Conservation (phyloP, 163 green algal genomes). For the Scenedesmus sp. region DNA sequence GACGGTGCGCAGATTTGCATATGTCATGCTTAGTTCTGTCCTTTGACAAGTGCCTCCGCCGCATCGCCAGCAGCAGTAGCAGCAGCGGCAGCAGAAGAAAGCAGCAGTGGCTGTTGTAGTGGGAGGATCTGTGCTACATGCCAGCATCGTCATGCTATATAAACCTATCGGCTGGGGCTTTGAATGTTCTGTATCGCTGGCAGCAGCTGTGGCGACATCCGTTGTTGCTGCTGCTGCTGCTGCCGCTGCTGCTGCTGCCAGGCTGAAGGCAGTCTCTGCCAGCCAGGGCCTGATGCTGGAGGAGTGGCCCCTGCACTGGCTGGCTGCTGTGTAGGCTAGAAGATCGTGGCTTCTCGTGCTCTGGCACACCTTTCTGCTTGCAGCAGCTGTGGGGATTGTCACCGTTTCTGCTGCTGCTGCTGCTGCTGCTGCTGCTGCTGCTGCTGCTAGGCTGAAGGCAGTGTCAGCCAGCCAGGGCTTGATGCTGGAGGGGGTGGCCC, state of each 20-base stretch:
- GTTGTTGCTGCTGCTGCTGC: background rate
- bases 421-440: background rate
- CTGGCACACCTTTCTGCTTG: background rate
- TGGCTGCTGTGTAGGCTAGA: background rate
- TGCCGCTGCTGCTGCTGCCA: background rate
- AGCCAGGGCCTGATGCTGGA: slow-evolving; percentile 93
- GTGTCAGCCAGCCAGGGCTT: slow-evolving; percentile 85
- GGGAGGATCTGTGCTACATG: no score
- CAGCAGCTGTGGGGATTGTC: background rate
- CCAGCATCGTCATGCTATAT: no score
- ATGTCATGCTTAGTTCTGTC: no score
- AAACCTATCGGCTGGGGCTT: no score
- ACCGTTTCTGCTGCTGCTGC: background rate
- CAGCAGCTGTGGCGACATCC: no score
- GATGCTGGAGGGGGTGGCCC: slow-evolving; percentile 85
- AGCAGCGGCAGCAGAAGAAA: no score
- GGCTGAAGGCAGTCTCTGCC: slow-evolving; percentile 73
- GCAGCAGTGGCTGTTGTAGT: no score
- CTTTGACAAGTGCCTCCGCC: no score
- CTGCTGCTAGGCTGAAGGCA: slow-evolving; percentile 58
- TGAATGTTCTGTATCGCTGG: no score
- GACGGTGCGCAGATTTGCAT: no score
- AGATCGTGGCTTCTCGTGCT: background rate
- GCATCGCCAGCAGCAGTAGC: no score
- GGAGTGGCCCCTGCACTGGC: slow-evolving; percentile 57